Evolutionary conservation across 2,329 filamentous ascomycete species (phyloP).

Genomic region (Colletotrichum somersetense): DNA sequence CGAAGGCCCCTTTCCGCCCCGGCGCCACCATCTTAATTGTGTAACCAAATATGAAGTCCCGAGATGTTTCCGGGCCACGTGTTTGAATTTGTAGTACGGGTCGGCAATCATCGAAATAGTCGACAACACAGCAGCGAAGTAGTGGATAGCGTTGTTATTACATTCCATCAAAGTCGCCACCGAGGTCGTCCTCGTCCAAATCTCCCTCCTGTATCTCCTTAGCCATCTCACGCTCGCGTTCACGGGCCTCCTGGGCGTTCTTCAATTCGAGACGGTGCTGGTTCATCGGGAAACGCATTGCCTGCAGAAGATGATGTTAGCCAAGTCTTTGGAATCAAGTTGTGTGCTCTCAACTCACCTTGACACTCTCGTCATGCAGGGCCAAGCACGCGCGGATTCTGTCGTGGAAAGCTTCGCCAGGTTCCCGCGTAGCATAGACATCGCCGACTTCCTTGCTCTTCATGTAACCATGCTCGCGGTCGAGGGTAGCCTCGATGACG

Average conservation of each 20-base stretch:
- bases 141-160: slow-evolving; percentile 62
- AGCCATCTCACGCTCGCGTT: slow-evolving; percentile 94
- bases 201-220: slow-evolving; percentile 99
- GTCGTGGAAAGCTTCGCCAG: slow-evolving; percentile 97
- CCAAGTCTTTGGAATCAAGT: background rate
- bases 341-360: slow-evolving; percentile 66
- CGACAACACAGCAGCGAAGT: slow-evolving; percentile 34
- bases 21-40: slow-evolving; percentile 29
- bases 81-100: slow-evolving; percentile 17
- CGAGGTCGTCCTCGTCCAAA: slow-evolving; percentile 94
- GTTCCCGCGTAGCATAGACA: slow-evolving; percentile 95
- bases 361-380: slow-evolving; percentile 97
- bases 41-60: slow-evolving; percentile 19
- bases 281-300: slow-evolving; percentile 99
- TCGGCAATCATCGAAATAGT: slow-evolving; percentile 22
- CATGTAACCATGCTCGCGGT: slow-evolving; percentile 97
- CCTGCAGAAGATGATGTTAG: slow-evolving; percentile 63
- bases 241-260: slow-evolving; percentile 97
- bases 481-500: slow-evolving; percentile 94
- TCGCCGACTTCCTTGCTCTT: slow-evolving; percentile 98
- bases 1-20: slow-evolving; percentile 7
- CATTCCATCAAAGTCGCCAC: slow-evolving; percentile 96
- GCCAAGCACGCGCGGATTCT: slow-evolving; percentile 92
- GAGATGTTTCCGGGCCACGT: slow-evolving; percentile 20
- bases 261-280: slow-evolving; percentile 97